Percentiles rank a stretch among this genome's conserved stretches.
Evolutionary conservation across 2,329 filamentous ascomycete species (phyloP).

Genomic region (Paecilomyces sp.): DNA sequence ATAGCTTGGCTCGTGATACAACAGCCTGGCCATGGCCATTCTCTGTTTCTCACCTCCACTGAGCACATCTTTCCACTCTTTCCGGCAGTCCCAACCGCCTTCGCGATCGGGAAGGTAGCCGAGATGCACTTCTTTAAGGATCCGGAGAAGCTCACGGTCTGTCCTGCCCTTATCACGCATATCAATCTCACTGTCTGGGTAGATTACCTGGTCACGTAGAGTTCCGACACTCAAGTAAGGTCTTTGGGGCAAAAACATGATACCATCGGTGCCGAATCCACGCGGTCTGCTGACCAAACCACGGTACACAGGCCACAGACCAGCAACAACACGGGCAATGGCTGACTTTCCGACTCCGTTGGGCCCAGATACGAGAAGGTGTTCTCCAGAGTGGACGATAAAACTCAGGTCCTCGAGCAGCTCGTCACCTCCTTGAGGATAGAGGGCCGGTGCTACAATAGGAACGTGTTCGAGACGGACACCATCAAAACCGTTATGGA

Average conservation of each 20-base stretch:
- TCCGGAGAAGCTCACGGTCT: conserved; percentile 68
- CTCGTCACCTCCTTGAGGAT: conserved; percentile 86
- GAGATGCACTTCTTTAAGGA: conserved; percentile 75
- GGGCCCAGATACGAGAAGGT: conserved; percentile 86
- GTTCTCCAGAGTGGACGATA: conserved; percentile 82
- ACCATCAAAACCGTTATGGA: conserved; percentile 90
- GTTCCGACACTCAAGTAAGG: conserved; percentile 91
- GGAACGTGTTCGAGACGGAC: conserved; percentile 90
- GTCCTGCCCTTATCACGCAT: conserved; percentile 76
- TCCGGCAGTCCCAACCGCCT: conserved; percentile 92
- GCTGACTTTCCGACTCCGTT: conserved; percentile 93
- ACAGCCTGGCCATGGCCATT: conserved; percentile 78
- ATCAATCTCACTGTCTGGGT: conserved; percentile 88
- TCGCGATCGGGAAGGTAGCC: conserved; percentile 88
- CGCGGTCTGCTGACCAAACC: conserved; percentile 86
- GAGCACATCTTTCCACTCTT: conserved; percentile 98
- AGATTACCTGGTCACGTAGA: conserved; percentile 93
- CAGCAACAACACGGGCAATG: conserved; percentile 79
- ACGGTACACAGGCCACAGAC: conserved; percentile 92
- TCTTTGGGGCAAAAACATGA: conserved; percentile 96
- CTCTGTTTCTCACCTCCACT: conserved; percentile 96
- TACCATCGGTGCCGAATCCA: conserved; percentile 72
- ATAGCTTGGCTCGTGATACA: conserved; percentile 93
- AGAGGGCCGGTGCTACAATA: conserved; percentile 79
- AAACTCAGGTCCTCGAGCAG: conserved; percentile 83